These are phyloP conservation scores for Pseudohalonectria lignicola DNA, from an alignment of 2,329 filamentous ascomycete species.

Conservation along the genomic window DNA sequence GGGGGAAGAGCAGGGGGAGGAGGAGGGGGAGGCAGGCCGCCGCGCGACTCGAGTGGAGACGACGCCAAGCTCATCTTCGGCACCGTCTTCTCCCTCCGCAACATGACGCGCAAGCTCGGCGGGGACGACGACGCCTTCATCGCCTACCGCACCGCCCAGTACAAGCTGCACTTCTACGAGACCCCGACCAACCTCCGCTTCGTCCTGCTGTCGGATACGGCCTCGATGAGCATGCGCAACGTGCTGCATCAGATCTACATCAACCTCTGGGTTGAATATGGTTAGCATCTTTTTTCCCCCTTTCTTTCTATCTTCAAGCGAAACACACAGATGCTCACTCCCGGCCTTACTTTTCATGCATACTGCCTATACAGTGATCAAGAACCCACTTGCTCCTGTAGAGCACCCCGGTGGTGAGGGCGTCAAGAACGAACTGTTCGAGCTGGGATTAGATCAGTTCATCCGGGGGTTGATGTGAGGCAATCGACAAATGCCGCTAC, in stretches of 20 bases:
- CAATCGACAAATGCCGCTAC: too few relatives aligned
- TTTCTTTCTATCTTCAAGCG: neutral
- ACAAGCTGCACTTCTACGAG: slow-evolving; percentile 99
- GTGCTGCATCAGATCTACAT: slow-evolving; percentile 98
- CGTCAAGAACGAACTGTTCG: slow-evolving; percentile 62
- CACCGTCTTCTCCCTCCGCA: slow-evolving; percentile 89
- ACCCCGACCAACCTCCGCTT: slow-evolving; percentile 93
- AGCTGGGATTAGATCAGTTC: slow-evolving; percentile 66
- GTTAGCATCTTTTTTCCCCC: slow-evolving; percentile 31
- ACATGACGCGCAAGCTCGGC: slow-evolving; percentile 92
- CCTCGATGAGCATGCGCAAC: slow-evolving; percentile 80
- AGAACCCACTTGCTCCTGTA: slow-evolving; percentile 57
- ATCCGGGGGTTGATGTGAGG: slow-evolving; percentile 52
- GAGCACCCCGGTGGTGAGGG: slow-evolving; percentile 59
- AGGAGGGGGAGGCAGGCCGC: slow-evolving; percentile 4
- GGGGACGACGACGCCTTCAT: slow-evolving; percentile 93
- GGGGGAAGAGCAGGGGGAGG: slow-evolving; percentile 2
- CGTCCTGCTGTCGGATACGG: slow-evolving; percentile 89
- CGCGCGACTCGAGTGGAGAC: slow-evolving; percentile 36
- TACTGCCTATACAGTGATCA: slow-evolving; percentile 41
- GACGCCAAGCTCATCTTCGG: slow-evolving; percentile 97
- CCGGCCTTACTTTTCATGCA: too few relatives aligned
- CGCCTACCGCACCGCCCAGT: slow-evolving; percentile 83
- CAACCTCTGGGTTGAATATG: slow-evolving; percentile 94
- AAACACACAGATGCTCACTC: too few relatives aligned